Evolutionary conservation across 2,329 filamentous ascomycete species (phyloP), one percentile per base, ranked within the genome.

Genomic region (Pezizomycotina sp.): DNA sequence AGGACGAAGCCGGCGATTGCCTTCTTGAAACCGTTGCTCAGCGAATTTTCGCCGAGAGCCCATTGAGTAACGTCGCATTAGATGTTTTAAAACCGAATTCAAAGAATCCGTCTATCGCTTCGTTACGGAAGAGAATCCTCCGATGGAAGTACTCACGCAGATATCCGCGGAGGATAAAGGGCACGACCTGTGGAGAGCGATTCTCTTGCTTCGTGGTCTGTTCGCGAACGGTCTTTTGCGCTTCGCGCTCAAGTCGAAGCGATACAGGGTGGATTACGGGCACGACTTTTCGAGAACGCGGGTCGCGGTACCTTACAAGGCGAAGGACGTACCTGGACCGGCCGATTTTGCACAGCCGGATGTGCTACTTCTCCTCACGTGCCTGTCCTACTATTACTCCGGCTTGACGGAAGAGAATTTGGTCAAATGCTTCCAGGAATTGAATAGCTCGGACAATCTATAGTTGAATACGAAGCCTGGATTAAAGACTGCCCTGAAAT

Each of bases 261-360:
- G 73, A 1, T 80, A 69, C 68, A 56, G 66, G 3, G 73, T 80
- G 0, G 65, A 77, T 35, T 80, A 73, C 40, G 74, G 75, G 0
- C 56, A 68, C 0, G 63, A 71, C 47, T 41, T 48, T 0, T 48
- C 42, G 1, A 53, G 68, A 2, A 45, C 46, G 0, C 63, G 61
- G 0, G 59, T 76, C 0, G 65, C 66, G 0, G 68, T 77, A 0
- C 73, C 71, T 0, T 77, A 64, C 44, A 59, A 60, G 6, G 69
- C 69, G 0, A 76, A 76, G 36, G 71, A 71, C 31, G 62, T 47
- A 3, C 71, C 70, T 0, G 58, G 65, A 0, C 53, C 60, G 0
- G 59, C 66, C 3, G 71, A 76, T 43, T 76, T 73, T 48, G 70
- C 69, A 8, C 69, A 76, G 23, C 68, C 69, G 0, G 72, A 76